Evolutionary conservation across 805 yeast genomes (phyloP), one percentile per base, ranked within the genome.

Genomic region (Hermanozyma aechmeae): DNA sequence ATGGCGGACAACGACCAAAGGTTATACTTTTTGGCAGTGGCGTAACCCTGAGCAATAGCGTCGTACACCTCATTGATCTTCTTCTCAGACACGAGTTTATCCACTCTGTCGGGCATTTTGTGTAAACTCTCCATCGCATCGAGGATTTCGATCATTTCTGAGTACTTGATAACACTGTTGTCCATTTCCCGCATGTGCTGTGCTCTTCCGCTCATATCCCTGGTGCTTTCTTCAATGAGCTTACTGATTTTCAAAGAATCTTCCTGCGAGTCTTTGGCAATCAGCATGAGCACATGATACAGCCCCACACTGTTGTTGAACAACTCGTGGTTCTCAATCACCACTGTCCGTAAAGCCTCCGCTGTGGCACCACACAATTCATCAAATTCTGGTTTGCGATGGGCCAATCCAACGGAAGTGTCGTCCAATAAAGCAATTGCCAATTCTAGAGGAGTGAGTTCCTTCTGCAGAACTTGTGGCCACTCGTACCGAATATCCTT

Each of bases 361-460:
- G 76, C 71, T 9, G 87, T 68, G 30, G 70, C 60, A 15, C 60
- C 58, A 36, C 78, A 73, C 25, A 85, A 53, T 27, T 68, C 67
- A 24, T 66, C 60, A 41, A 89, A 89, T 36, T 83, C 86, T 2
- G 65, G 65, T 33, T 66, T 65, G 35, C 78, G 72, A 43, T 77
- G 79, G 1, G 95, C 94, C 43, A 83, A 57, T 0, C 97, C 97
- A n/a, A 86, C 92, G 1, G 95, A 81, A 2, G 94, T 76, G 43
- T 77, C 79, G 52, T 89, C 96, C 44, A 86, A 60, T 33, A 92
- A 61, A 1, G 87, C 76, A 23, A 89, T 61, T 0, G 96, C 96
- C 29, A 79, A 61, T 42, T 85, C 96, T 26, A 92, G 65, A 2
- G 95, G 94, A 48, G 85, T 86, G 31, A 84, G 42, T 14, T 45